Conservation (phyloP, 352 stramenopile species). For the Phytophthora brassicae region DNA sequence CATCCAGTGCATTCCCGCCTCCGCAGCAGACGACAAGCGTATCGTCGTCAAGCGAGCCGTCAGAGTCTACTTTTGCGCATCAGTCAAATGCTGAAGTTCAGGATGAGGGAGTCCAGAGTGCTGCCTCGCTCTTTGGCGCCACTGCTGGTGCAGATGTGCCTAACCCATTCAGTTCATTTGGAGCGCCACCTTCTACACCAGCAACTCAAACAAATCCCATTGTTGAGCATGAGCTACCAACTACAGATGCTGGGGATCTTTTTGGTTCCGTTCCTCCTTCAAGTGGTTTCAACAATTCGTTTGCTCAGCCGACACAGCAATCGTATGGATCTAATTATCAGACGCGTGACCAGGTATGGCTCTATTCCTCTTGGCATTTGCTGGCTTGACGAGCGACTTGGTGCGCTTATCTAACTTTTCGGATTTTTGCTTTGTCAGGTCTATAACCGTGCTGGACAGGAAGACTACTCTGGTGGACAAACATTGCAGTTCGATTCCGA, state of each 20-base stretch:
- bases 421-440: slow-evolving; percentile 14
- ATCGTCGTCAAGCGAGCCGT: slow-evolving; percentile 5
- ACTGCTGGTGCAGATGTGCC: slow-evolving; percentile 44
- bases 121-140: slow-evolving; percentile 63
- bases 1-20: slow-evolving; percentile 32
- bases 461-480: slow-evolving; percentile 2
- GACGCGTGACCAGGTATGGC: slow-evolving; percentile 42
- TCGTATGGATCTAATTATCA: slow-evolving; percentile 37
- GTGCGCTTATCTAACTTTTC: slow-evolving; percentile 5
- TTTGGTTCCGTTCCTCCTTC: slow-evolving; percentile 47
- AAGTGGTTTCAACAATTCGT: slow-evolving; percentile 35
- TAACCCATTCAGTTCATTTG: slow-evolving; percentile 62
- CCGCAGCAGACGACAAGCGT: slow-evolving; percentile 15
- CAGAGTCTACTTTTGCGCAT: slow-evolving; percentile 15
- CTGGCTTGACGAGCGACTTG: background rate
- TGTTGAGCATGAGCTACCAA: slow-evolving; percentile 52
- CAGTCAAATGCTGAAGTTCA: slow-evolving; percentile 11
- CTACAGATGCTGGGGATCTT: slow-evolving; percentile 54
- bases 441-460: slow-evolving; percentile 22
- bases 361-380: background rate
- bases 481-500: slow-evolving; percentile 13
- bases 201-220: slow-evolving; percentile 10
- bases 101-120: slow-evolving; percentile 37
- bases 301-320: slow-evolving; percentile 29
- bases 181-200: slow-evolving; percentile 8